Percentiles rank a stretch among this genome's conserved stretches.
phyloP scores from a whole-genome alignment of 768 basidiomycete genomes.

The Leccinum broughii region DNA sequence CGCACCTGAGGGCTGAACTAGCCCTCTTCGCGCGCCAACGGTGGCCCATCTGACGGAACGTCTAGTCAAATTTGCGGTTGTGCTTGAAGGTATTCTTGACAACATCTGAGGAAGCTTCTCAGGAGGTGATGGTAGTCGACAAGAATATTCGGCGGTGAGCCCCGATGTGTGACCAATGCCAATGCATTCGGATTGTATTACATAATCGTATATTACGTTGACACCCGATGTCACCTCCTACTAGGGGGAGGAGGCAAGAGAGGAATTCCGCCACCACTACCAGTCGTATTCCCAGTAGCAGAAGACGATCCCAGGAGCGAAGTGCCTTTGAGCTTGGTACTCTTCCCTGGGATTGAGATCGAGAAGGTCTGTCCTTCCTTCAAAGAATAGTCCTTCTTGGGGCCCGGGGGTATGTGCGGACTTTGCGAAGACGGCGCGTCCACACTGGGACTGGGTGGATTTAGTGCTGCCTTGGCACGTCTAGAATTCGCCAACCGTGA shows the following conservation, averaged over 20 bases:
- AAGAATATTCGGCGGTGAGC: background rate
- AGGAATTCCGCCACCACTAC: conserved; percentile 48
- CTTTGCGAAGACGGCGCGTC: conserved; percentile 47
- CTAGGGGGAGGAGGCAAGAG: conserved; percentile 87
- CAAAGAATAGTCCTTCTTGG: conserved; percentile 91
- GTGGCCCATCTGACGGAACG: conserved; percentile 25
- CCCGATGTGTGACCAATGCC: conserved; percentile 12
- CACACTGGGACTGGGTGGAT: conserved; percentile 46
- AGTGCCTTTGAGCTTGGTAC: conserved; percentile 38
- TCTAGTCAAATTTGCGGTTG: conserved; percentile 28
- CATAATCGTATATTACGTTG: conserved; percentile 19
- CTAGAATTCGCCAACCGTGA: conserved; percentile 34
- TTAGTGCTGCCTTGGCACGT: conserved; percentile 62
- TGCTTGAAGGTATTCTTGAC: conserved; percentile 50
- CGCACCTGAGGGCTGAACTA: conserved; percentile 81
- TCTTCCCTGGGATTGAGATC: conserved; percentile 85
- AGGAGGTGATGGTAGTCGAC: conserved; percentile 17
- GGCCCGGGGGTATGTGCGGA: conserved; percentile 66
- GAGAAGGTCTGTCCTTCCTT: conserved; percentile 96
- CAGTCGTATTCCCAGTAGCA: conserved; percentile 25
- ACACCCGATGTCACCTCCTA: conserved; percentile 40
- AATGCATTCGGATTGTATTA: conserved; percentile 14
- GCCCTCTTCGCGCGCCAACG: conserved; percentile 47
- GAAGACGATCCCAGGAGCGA: conserved; percentile 40
- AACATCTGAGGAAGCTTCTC: conserved; percentile 44